Conservation (phyloP, 352 stramenopile genomes). For the Phytopythium ostracodes region DNA sequence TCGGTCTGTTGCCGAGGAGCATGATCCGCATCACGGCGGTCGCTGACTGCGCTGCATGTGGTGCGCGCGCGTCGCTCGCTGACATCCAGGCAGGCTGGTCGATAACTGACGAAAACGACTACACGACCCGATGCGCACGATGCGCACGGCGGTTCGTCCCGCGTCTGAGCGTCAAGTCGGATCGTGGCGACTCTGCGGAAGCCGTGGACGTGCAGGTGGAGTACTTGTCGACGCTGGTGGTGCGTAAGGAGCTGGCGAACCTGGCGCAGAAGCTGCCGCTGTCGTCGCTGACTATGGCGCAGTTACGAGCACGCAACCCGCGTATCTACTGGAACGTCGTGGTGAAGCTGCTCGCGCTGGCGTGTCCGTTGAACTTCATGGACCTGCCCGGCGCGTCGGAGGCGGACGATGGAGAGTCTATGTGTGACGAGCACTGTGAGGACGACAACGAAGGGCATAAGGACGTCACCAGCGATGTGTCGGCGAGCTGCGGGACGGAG, state of each 20-base stretch:
- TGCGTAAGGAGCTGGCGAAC: conserved; percentile 41
- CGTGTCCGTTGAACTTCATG: conserved; percentile 40
- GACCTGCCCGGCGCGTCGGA: conserved; percentile 27
- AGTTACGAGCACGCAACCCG: conserved; percentile 28
- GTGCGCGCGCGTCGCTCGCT: conserved; percentile 20
- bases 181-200: conserved; percentile 1
- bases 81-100: conserved; percentile 36
- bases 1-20: conserved; percentile 28
- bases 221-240: conserved; percentile 38
- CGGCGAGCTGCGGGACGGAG: conserved; percentile 3
- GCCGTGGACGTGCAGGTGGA: conserved; percentile 33
- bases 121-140: conserved; percentile 28
- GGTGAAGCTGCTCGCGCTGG: conserved; percentile 42
- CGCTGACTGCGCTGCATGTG: conserved; percentile 32
- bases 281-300: conserved; percentile 30
- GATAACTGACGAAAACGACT: conserved; percentile 28
- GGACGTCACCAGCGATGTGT: background rate
- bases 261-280: conserved; percentile 32
- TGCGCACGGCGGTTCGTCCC: conserved; percentile 33
- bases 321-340: conserved; percentile 62
- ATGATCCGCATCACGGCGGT: conserved; percentile 37
- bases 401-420: too few species aligned
- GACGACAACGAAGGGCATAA: background rate
- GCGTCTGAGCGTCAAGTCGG: conserved; percentile 24
- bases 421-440: background rate